A percentile compares a stretch with the other conserved stretches of the same genome.
Evolutionary conservation across 1,284 basidiomycete species (phyloP).

Genomic region (Austropuccinia psidii): DNA sequence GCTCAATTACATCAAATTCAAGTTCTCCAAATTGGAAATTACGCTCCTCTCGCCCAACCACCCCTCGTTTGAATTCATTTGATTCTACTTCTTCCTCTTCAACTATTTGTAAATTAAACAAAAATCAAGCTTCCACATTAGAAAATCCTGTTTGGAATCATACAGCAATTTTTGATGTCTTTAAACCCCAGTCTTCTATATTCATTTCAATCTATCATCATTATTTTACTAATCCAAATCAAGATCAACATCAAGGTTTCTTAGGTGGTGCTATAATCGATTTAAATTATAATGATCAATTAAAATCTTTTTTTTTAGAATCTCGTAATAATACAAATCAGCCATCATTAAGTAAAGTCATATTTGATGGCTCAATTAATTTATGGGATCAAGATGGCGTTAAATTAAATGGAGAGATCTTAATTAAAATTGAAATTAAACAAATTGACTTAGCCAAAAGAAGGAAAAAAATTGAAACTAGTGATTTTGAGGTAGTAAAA

Average conservation of each 20-base stretch:
- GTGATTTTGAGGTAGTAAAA: constrained; percentile 49
- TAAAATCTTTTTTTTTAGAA: constrained; percentile 45
- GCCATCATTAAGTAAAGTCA: neutral
- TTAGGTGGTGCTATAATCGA: constrained; percentile 47
- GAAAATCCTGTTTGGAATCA: constrained; percentile 48
- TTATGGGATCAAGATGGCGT: constrained; percentile 30
- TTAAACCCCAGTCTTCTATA: constrained; percentile 46
- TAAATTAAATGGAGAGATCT: neutral
- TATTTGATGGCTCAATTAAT: constrained; percentile 41
- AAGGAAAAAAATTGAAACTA: constrained; percentile 43
- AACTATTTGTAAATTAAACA: constrained; percentile 36
- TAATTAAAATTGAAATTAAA: constrained; percentile 23
- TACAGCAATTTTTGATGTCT: constrained; percentile 48
- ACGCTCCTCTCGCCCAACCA: constrained; percentile 44
- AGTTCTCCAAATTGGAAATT: constrained; percentile 39
- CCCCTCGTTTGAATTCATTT: constrained; percentile 48
- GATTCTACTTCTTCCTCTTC: constrained; percentile 16
- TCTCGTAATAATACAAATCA: neutral
- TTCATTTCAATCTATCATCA: constrained; percentile 49
- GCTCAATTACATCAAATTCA: neutral
- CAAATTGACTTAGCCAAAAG: neutral
- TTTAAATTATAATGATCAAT: constrained; percentile 46
- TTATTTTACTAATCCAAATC: constrained; percentile 27
- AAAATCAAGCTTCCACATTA: constrained; percentile 40
- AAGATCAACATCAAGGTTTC: constrained; percentile 47